Percentiles rank a stretch among this genome's conserved stretches.
These are phyloP conservation scores for Sugiyamaella sp. DNA, from an alignment of 1,139 yeast species.

Conservation along the genomic window DNA sequence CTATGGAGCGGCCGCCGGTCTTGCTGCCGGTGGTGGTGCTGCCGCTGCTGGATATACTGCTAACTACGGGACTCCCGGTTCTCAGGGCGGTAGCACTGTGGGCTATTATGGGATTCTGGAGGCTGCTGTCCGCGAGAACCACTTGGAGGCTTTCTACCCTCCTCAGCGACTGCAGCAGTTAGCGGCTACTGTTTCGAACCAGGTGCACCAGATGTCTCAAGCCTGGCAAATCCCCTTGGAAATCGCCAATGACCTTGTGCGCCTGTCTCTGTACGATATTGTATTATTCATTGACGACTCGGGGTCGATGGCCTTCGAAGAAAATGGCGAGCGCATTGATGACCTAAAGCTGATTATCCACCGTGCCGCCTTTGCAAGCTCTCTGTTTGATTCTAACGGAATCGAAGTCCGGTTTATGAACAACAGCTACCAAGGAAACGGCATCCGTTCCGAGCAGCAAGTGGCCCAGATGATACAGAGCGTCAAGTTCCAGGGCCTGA, in stretches of 20 bases:
- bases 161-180: constrained; percentile 40
- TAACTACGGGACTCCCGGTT: background rate
- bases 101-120: constrained; percentile 30
- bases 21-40: constrained; percentile 1
- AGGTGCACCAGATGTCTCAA: constrained; percentile 32
- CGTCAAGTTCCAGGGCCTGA: constrained; percentile 39
- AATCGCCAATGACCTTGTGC: constrained; percentile 40
- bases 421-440: constrained; percentile 35
- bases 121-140: constrained; percentile 40
- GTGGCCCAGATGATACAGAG: constrained; percentile 35
- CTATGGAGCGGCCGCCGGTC: constrained; percentile 4
- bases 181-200: constrained; percentile 34
- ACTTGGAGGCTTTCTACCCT: constrained; percentile 38
- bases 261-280: constrained; percentile 41
- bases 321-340: constrained; percentile 43
- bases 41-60: background rate
- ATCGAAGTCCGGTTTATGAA: constrained; percentile 42
- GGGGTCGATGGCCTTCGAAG: constrained; percentile 44
- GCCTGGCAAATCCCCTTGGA: constrained; percentile 42
- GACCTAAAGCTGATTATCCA: constrained; percentile 40
- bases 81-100: constrained; percentile 6
- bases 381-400: constrained; percentile 42
- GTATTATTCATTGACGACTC: constrained; percentile 42
- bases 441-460: constrained; percentile 36
- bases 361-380: constrained; percentile 40